These are phyloP conservation scores for Ophiostoma australiae DNA, from an alignment of 2,329 filamentous ascomycete species.

Conservation along the genomic window DNA sequence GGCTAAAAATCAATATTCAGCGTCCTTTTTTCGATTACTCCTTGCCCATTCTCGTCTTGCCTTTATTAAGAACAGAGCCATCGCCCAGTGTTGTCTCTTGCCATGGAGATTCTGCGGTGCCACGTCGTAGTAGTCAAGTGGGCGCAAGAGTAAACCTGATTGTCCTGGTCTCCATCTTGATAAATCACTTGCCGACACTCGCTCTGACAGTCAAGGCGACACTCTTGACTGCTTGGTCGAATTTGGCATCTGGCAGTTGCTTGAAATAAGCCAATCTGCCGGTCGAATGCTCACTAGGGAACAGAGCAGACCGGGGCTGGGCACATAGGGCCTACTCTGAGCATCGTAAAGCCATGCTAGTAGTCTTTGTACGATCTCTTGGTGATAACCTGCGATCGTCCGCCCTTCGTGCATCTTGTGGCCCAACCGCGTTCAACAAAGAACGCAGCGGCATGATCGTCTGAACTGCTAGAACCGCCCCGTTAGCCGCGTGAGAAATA, in stretches of 20 bases:
- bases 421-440: background rate
- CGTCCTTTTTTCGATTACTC: constrained; percentile 1
- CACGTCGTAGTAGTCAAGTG: background rate
- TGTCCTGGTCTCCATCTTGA: too few relatives aligned
- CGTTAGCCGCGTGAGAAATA: background rate
- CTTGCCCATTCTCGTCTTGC: background rate
- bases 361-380: background rate
- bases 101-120: background rate
- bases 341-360: background rate
- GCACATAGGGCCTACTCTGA: background rate
- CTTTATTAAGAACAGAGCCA: background rate
- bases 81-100: background rate
- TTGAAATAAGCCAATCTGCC: background rate
- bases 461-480: background rate
- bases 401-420: background rate
- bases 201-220: too few relatives aligned
- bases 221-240: too few relatives aligned
- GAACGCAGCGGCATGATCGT: background rate
- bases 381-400: background rate
- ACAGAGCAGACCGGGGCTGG: background rate
- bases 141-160: background rate
- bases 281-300: background rate
- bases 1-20: constrained; percentile 1
- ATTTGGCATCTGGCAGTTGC: background rate
- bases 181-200: too few relatives aligned